Evolutionary conservation across 2,329 filamentous ascomycete species (phyloP).

Genomic region (Cercospora berteroae): DNA sequence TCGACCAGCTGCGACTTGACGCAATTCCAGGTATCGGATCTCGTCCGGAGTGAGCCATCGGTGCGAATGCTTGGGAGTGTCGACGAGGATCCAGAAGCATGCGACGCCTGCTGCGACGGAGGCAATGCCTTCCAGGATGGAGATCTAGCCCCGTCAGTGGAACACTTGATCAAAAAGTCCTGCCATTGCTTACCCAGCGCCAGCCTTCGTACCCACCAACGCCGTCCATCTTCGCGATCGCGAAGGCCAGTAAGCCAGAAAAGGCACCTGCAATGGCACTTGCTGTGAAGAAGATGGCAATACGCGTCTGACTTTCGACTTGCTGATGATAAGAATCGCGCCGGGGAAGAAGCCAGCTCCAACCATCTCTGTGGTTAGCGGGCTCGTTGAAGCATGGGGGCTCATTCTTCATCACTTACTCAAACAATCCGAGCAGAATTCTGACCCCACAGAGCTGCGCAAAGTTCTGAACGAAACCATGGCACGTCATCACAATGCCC

Average conservation of each 20-base stretch:
- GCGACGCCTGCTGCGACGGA: slow-evolving; percentile 54
- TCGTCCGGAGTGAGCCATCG: slow-evolving; percentile 29
- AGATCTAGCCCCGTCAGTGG: slow-evolving; percentile 34
- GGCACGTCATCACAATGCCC: neutral
- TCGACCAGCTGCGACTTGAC: neutral
- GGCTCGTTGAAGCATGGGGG: too few relatives aligned
- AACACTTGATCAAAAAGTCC: neutral
- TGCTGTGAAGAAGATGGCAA: slow-evolving; percentile 29
- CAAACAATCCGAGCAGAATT: neutral
- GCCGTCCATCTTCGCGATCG: slow-evolving; percentile 44
- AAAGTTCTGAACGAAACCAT: neutral
- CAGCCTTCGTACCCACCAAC: slow-evolving; percentile 20
- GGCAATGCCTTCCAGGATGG: slow-evolving; percentile 58
- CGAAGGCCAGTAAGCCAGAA: slow-evolving; percentile 30
- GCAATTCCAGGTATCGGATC: slow-evolving; percentile 18
- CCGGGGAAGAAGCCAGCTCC: slow-evolving; percentile 1
- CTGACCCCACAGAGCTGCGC: neutral
- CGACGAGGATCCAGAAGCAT: slow-evolving; percentile 58
- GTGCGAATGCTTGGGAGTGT: slow-evolving; percentile 32
- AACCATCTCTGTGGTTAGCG: neutral
- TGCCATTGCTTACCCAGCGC: slow-evolving; percentile 28
- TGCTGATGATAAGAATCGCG: slow-evolving; percentile 20
- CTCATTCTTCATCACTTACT: neutral
- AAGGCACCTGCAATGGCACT: slow-evolving; percentile 26
- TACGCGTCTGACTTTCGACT: slow-evolving; percentile 25